A percentile compares a stretch with the other conserved stretches of the same genome.
These are phyloP conservation scores for Yarrowia divulgata DNA, from an alignment of 805 yeast species.

Conservation along the genomic window DNA sequence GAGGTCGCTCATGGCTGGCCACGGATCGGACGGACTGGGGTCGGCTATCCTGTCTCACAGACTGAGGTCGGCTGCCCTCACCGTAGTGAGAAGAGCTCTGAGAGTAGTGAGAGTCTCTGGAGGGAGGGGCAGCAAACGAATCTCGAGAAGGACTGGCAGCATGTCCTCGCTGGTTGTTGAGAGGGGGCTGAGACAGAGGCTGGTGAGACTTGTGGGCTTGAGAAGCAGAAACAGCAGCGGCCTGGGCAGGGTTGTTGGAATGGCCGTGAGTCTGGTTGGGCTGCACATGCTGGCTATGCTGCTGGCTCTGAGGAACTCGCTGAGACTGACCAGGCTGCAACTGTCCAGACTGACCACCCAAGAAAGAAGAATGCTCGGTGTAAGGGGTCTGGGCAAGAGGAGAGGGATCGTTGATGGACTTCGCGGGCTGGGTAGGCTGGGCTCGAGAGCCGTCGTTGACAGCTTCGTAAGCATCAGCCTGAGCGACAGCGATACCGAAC, in stretches of 20 bases:
- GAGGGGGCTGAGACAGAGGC: conserved; percentile 23
- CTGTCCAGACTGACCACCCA: conserved; percentile 10
- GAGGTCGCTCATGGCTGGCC: conserved; percentile 22
- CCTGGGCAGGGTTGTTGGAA: conserved; percentile 13
- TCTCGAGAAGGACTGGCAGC: conserved; percentile 7
- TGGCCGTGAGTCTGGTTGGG: conserved; percentile 21
- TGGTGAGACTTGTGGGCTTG: conserved; percentile 22
- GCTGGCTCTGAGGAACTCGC: conserved; percentile 10
- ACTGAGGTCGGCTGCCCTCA: conserved; percentile 20
- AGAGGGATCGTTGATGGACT: conserved; percentile 24
- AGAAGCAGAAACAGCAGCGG: conserved; percentile 7
- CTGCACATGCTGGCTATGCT: conserved; percentile 18
- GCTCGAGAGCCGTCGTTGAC: conserved; percentile 14
- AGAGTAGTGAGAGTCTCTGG: conserved; percentile 19
- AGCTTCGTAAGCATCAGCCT: conserved; percentile 29
- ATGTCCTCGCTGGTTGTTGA: conserved; percentile 2
- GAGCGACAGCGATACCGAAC: conserved; percentile 25
- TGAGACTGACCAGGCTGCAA: conserved; percentile 12
- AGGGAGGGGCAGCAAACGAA: conserved; percentile 14
- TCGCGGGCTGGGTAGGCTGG: conserved; percentile 28
- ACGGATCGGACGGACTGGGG: conserved; percentile 17
- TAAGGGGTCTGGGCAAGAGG: conserved; percentile 21
- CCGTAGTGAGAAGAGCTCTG: conserved; percentile 33
- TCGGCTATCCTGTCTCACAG: conserved; percentile 21
- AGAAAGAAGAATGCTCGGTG: conserved; percentile 18